Evolutionary conservation across 495 filamentous ascomycete species (phyloP).

Genomic region (Beverwykella pulmonaria): DNA sequence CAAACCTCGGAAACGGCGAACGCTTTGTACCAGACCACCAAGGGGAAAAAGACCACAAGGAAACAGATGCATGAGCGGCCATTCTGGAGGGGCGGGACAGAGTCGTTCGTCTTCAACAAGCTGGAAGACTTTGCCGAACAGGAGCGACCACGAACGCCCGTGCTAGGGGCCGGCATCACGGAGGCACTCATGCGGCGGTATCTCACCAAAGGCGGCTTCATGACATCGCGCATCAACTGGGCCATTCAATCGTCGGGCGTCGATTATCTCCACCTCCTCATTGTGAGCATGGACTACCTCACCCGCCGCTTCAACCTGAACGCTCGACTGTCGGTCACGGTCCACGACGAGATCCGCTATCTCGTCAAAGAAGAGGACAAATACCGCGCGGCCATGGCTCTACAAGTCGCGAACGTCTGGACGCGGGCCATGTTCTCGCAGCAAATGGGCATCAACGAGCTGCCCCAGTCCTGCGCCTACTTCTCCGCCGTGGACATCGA

Average conservation of each 20-base stretch:
- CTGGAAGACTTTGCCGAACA: constrained; percentile 97
- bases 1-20: constrained; percentile 74
- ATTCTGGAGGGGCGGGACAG: constrained; percentile 96
- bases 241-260: constrained; percentile 97
- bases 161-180: constrained; percentile 95
- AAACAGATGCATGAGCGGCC: constrained; percentile 68
- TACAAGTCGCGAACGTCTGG: constrained; percentile 95
- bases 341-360: constrained; percentile 97
- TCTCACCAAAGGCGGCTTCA: constrained; percentile 86
- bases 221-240: constrained; percentile 98
- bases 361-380: constrained; percentile 83
- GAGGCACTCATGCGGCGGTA: constrained; percentile 88
- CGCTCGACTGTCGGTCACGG: constrained; percentile 86
- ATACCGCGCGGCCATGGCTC: constrained; percentile 84
- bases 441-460: constrained; percentile 92
- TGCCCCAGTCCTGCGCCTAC: constrained; percentile 91
- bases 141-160: constrained; percentile 85
- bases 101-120: constrained; percentile 97
- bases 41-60: constrained; percentile 75
- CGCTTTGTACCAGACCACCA: constrained; percentile 84
- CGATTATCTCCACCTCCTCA: constrained; percentile 94
- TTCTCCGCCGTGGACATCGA: constrained; percentile 97
- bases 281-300: constrained; percentile 93
- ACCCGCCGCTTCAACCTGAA: constrained; percentile 80
- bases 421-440: constrained; percentile 95